Evolutionary conservation across 2,329 filamentous ascomycete species (phyloP), one percentile per base, ranked within the genome.

Genomic region (Penicillium hesseltinei): DNA sequence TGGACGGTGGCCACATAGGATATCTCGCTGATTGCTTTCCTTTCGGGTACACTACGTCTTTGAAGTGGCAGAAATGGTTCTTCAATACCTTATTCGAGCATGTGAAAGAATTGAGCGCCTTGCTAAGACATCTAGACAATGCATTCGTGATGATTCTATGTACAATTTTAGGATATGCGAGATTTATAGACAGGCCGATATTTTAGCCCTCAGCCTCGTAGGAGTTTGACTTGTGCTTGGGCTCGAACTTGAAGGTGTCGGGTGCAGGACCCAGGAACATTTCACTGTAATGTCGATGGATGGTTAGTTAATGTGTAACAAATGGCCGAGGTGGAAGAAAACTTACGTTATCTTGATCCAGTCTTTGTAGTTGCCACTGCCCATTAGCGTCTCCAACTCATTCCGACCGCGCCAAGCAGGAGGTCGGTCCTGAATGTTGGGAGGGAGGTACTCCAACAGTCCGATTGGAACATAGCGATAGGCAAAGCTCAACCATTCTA

Each of bases 341-440:
- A 81, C 86, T 74, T 84, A 94, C 92, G 88, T 95, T 69, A 99
- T 95, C 80, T 96, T 97, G 74, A 99, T 92, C 94, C 94, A 99
- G 75, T 99, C 94, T 78, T 88, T 89, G 78, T 96, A 97, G 76
- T 97, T 92, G 62, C 86, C 85, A 76, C 92, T 97, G 15, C 88
- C 88, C 77, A 99, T 82, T 63, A 99, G 78, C n/a, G 91, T 96
- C 82, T 99, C 94, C 71, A 99, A 76, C 53, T 99, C 94, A 75
- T 94, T 88, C 57, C 94, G 82, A 21, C 93, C 92, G 66, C 81
- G 84, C 72, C 89, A 99, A 45, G 86, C 85, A 6, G 93, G 93
- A 47, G 94, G 91, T 21, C 94, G 82, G 72, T 99, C 93, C 69
- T 97, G 92, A 51, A 99, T 84, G 66, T 82, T 88, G 0, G 94